Percentiles rank a stretch among this genome's conserved stretches.
phyloP scores from a whole-genome alignment of 345 rosid genomes.

The Dipteronia dyeriana region DNA sequence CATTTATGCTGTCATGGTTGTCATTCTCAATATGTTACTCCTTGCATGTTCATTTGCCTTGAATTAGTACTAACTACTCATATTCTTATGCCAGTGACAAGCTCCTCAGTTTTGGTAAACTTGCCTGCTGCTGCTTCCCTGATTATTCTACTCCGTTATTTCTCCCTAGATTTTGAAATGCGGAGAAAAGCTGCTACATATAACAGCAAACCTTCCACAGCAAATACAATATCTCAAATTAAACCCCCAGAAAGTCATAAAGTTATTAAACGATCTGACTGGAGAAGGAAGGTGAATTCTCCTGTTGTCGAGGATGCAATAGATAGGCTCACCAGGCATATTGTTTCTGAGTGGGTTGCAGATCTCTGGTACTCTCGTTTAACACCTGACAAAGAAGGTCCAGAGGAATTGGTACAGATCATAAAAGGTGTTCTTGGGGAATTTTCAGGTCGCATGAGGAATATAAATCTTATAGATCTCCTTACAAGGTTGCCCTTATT shows the following conservation, averaged over 20 bases:
- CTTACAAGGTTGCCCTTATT: slow-evolving; percentile 63
- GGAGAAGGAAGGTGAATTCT: slow-evolving; percentile 93
- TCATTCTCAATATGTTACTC: not conserved
- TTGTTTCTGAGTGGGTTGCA: slow-evolving; percentile 88
- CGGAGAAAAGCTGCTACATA: slow-evolving; percentile 70
- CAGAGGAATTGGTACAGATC: slow-evolving; percentile 79
- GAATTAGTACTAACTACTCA: slow-evolving; percentile 23
- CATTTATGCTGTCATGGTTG: not conserved
- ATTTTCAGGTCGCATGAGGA: slow-evolving; percentile 72
- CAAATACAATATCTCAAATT: slow-evolving; percentile 30
- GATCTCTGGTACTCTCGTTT: slow-evolving; percentile 93
- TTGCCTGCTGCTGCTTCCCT: slow-evolving; percentile 90
- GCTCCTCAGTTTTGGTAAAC: slow-evolving; percentile 94
- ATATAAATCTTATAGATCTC: slow-evolving; percentile 84
- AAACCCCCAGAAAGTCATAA: slow-evolving; percentile 51
- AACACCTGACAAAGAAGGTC: slow-evolving; percentile 87
- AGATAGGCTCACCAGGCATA: slow-evolving; percentile 80
- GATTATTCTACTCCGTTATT: slow-evolving; percentile 78
- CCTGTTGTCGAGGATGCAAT: slow-evolving; percentile 88
- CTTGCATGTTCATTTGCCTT: slow-evolving; percentile 18
- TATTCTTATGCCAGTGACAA: slow-evolving; percentile 69
- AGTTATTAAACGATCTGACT: slow-evolving; percentile 52
- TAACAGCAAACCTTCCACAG: slow-evolving; percentile 50
- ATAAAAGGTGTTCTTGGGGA: slow-evolving; percentile 82
- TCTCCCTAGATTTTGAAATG: slow-evolving; percentile 81